A percentile compares a stretch with the other conserved stretches of the same genome.
These are phyloP conservation scores for Saprolegnia diclina DNA, from an alignment of 352 stramenopile species.

Conservation along the genomic window DNA sequence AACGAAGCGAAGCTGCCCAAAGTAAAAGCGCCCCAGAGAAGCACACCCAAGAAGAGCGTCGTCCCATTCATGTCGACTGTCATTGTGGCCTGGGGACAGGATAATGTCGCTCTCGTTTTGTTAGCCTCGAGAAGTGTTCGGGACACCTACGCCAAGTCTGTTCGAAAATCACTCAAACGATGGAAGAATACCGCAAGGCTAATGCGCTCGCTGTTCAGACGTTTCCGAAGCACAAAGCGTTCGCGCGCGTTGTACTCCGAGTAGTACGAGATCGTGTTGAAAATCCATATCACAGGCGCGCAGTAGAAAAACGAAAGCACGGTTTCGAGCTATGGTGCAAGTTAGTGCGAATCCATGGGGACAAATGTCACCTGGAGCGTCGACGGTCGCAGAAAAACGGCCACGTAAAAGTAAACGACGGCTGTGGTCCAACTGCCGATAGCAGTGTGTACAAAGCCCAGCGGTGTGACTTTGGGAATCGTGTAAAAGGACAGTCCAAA, in stretches of 20 bases:
- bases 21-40: constrained; percentile 70
- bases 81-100: constrained; percentile 2
- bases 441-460: constrained; percentile 69
- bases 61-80: constrained; percentile 38
- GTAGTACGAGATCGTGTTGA: constrained; percentile 83
- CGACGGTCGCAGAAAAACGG: constrained; percentile 51
- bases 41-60: constrained; percentile 57
- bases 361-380: constrained; percentile 19
- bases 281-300: constrained; percentile 68
- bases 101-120: neutral
- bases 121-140: neutral
- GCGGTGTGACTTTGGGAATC: constrained; percentile 75
- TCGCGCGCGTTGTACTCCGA: constrained; percentile 79
- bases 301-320: constrained; percentile 63
- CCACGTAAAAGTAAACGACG: constrained; percentile 45
- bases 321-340: constrained; percentile 33
- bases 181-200: constrained; percentile 44
- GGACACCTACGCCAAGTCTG: constrained; percentile 11
- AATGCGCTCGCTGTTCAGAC: constrained; percentile 71
- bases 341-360: neutral
- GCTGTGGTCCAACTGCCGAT: constrained; percentile 66
- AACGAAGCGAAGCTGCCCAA: constrained; percentile 71
- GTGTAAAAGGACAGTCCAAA: constrained; percentile 83
- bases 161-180: neutral
- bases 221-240: constrained; percentile 60